Percentiles rank a stretch among this genome's conserved stretches.
Evolutionary conservation across 306 rosid species (phyloP).

Genomic region (Prunus mongolica): DNA sequence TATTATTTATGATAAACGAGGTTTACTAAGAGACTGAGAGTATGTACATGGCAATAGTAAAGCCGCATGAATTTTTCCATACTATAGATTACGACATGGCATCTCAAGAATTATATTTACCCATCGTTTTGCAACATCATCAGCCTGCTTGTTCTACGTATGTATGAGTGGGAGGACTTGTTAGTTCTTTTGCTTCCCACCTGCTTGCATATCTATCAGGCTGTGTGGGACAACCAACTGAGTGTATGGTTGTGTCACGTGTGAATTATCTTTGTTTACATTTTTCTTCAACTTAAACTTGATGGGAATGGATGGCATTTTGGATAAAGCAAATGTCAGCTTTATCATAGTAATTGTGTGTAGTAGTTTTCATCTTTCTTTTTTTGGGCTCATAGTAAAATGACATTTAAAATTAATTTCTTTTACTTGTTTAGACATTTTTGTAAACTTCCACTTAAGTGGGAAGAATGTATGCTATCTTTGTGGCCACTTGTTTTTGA

Average conservation of each 20-base stretch:
- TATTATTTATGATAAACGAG: background rate
- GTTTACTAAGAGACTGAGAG: background rate
- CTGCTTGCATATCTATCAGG: background rate
- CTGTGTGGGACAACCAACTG: background rate
- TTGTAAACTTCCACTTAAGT: conserved; percentile 18
- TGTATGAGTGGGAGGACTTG: background rate
- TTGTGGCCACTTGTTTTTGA: conserved; percentile 35
- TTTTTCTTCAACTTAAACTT: background rate
- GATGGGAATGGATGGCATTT: background rate
- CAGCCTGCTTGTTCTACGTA: background rate
- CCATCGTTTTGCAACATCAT: background rate
- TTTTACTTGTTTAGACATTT: background rate
- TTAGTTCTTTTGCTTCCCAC: background rate
- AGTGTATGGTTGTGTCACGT: background rate
- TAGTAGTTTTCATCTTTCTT: background rate
- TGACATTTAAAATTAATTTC: background rate
- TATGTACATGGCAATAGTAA: background rate
- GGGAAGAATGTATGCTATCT: conserved; percentile 8
- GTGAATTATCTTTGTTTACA: background rate
- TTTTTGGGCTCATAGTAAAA: background rate
- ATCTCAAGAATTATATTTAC: background rate
- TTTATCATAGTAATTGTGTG: background rate
- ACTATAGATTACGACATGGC: background rate
- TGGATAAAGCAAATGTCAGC: no score
- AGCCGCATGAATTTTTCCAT: background rate